Conservation (phyloP, 2,329 filamentous ascomycete species). For the Neurospora sp. region DNA sequence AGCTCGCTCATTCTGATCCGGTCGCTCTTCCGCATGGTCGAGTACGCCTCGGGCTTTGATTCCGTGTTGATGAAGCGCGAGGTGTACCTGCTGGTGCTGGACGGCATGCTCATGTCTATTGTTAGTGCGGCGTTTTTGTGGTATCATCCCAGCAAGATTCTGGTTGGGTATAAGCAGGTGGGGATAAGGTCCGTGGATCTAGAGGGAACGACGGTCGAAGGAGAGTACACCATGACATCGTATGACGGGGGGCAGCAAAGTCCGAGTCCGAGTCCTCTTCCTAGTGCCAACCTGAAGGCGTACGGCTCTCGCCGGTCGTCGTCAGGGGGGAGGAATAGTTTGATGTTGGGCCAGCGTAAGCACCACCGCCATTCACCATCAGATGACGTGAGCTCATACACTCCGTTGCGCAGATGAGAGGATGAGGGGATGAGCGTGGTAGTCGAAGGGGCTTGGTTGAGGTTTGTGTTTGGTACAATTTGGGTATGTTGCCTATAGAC, state of each 20-base stretch:
- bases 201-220: background rate
- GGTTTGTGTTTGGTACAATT: rapidly evolving
- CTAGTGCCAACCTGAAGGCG: background rate
- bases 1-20: constrained; percentile 37
- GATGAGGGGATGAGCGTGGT: background rate
- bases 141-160: constrained; percentile 10
- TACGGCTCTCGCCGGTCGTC: background rate
- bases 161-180: constrained; percentile 12
- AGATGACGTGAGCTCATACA: background rate
- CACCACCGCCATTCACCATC: background rate
- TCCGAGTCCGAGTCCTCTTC: background rate
- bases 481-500: background rate
- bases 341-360: background rate
- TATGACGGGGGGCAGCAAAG: background rate
- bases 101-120: constrained; percentile 20
- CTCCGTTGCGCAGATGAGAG: background rate
- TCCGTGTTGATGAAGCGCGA: constrained; percentile 35
- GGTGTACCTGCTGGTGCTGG: constrained; percentile 30
- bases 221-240: background rate
- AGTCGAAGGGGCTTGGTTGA: background rate
- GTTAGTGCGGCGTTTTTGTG: constrained; percentile 6
- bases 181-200: background rate
- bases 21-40: constrained; percentile 36
- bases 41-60: constrained; percentile 33
- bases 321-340: background rate